These are phyloP conservation scores for Drechslera avenae DNA, from an alignment of 2,329 filamentous ascomycete species.

Conservation along the genomic window DNA sequence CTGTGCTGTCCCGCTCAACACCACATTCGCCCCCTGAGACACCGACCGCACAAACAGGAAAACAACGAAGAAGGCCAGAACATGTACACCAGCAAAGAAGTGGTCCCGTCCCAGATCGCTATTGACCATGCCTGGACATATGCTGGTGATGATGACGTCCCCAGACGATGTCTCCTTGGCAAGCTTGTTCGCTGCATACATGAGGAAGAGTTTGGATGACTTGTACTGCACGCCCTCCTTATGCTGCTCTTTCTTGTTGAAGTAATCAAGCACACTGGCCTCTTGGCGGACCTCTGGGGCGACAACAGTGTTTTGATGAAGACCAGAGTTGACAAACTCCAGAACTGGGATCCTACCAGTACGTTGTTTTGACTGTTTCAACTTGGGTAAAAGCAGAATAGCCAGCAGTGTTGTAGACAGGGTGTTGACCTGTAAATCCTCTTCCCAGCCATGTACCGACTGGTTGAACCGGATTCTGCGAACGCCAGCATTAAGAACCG, in stretches of 20 bases:
- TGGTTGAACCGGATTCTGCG: constrained; percentile 28
- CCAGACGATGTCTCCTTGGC: constrained; percentile 32
- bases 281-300: constrained; percentile 23
- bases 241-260: constrained; percentile 39
- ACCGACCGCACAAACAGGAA: constrained; percentile 32
- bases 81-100: constrained; percentile 31
- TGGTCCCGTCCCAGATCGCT: constrained; percentile 41
- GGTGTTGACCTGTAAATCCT: constrained; percentile 62
- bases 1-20: constrained; percentile 43
- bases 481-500: constrained; percentile 50
- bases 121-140: constrained; percentile 42
- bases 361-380: constrained; percentile 34
- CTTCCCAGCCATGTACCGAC: constrained; percentile 47
- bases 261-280: constrained; percentile 36
- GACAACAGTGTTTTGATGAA: constrained; percentile 35
- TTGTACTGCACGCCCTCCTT: constrained; percentile 34
- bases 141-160: constrained; percentile 45
- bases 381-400: constrained; percentile 54
- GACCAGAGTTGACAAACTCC: constrained; percentile 43
- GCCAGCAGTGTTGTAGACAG: constrained; percentile 62
- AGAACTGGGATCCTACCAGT: constrained; percentile 35
- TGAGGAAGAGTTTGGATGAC: constrained; percentile 45
- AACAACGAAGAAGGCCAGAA: constrained; percentile 29
- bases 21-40: constrained; percentile 36
- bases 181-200: constrained; percentile 39